Evolutionary conservation across 129 eudicot genomes (phyloP).

Genomic region (Flaveria brownii): DNA sequence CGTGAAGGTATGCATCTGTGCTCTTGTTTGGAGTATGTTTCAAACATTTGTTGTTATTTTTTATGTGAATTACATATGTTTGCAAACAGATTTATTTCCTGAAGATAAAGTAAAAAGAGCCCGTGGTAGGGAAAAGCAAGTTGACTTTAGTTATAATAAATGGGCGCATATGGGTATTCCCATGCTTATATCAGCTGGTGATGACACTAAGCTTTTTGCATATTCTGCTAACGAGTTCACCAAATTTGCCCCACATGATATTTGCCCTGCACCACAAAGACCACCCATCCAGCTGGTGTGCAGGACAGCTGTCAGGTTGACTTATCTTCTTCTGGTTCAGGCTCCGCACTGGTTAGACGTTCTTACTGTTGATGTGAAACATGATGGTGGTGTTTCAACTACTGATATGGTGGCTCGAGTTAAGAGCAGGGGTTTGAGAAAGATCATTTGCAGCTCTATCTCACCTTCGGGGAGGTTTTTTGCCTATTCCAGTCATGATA

Average conservation of each 20-base stretch:
- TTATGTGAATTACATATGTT: too few species aligned
- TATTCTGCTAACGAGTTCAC: constrained; percentile 83
- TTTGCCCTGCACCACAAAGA: constrained; percentile 96
- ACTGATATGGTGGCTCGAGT: constrained; percentile 60
- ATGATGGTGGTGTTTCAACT: constrained; percentile 38
- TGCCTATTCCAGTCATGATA: constrained; percentile 69
- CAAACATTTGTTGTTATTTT: too few species aligned
- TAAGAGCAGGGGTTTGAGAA: constrained; percentile 59
- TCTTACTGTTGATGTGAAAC: constrained; percentile 43
- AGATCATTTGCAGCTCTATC: constrained; percentile 78
- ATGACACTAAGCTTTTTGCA: constrained; percentile 91
- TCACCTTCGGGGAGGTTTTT: constrained; percentile 64
- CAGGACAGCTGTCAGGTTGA: constrained; percentile 48
- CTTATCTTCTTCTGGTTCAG: constrained; percentile 80
- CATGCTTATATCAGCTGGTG: constrained; percentile 98
- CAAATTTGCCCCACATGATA: constrained; percentile 79
- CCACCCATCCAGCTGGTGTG: constrained; percentile 62
- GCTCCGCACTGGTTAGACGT: constrained; percentile 59
- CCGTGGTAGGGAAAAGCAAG: constrained; percentile 48
- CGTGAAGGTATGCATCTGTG: too few species aligned
- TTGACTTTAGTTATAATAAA: constrained; percentile 78
- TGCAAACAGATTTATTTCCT: too few species aligned
- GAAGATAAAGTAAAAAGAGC: too few species aligned
- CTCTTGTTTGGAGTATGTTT: too few species aligned
- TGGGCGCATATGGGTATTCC: constrained; percentile 97